A percentile compares a stretch with the other conserved stretches of the same genome.
These are phyloP conservation scores for Wickerhamiella sorbophila DNA, from an alignment of 805 yeast genomes.

Conservation along the genomic window DNA sequence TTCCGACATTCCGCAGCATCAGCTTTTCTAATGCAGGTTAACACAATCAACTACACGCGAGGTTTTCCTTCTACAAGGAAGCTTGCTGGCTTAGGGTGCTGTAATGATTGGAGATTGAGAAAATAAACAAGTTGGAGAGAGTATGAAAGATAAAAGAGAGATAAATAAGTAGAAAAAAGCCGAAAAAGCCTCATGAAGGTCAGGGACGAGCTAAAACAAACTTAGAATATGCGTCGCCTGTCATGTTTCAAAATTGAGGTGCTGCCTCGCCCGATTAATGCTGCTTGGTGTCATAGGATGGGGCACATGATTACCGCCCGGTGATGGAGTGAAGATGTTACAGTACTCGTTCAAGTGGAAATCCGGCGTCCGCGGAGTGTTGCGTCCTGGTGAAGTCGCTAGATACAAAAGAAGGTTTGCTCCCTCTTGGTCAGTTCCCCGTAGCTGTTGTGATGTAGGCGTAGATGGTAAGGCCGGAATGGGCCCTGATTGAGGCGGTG, in stretches of 20 bases:
- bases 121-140: not conserved
- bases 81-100: not conserved
- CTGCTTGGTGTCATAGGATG: conserved; percentile 5
- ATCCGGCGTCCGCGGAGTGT: conserved; percentile 28
- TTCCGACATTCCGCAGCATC: not conserved
- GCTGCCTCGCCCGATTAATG: conserved; percentile 6
- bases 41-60: not conserved
- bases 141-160: too few species aligned
- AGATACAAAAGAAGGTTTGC: conserved; percentile 69
- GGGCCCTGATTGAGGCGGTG: conserved; percentile 14
- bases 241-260: conserved; percentile 6
- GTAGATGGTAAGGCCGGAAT: conserved; percentile 14
- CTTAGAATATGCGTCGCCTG: too few species aligned
- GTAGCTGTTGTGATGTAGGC: conserved; percentile 20
- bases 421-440: conserved; percentile 36
- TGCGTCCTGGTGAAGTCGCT: conserved; percentile 72
- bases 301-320: conserved; percentile 7
- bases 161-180: too few species aligned
- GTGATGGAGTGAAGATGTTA: conserved; percentile 60
- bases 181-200: too few species aligned
- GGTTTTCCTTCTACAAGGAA: too few species aligned
- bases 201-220: too few species aligned
- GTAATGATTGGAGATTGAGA: not conserved
- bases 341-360: conserved; percentile 77
- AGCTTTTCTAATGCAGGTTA: not conserved